phyloP scores from a whole-genome alignment of 495 filamentous ascomycete genomes.

The Gamarada debralockiae region DNA sequence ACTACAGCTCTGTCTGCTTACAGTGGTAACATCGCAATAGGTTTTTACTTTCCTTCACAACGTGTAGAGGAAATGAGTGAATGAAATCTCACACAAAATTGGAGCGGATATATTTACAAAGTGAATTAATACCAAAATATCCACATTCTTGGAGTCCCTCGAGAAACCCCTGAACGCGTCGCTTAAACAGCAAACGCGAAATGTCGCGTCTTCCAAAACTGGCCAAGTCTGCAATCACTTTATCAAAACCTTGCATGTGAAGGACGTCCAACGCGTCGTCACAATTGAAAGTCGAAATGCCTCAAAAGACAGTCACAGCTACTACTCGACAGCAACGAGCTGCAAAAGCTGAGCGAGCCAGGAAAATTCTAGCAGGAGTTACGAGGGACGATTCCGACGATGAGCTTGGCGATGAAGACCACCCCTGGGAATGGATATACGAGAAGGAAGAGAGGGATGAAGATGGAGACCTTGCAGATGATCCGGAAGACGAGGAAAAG shows the following conservation, averaged over 20 bases:
- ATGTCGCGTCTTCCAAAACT: not conserved
- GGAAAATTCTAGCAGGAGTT: conserved; percentile 57
- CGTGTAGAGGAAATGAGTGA: no score
- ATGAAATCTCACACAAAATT: no score
- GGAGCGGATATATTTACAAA: no score
- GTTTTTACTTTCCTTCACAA: no score
- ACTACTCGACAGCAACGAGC: conserved; percentile 12
- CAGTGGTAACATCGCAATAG: no score
- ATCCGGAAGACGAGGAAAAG: not conserved
- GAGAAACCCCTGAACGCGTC: no score
- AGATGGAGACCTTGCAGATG: conserved; percentile 1
- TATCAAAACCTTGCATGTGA: not conserved
- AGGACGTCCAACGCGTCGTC: not conserved
- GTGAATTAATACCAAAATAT: no score
- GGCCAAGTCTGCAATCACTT: not conserved
- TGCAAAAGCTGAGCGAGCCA: conserved; percentile 42
- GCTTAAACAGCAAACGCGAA: not conserved
- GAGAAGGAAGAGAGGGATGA: conserved; percentile 25
- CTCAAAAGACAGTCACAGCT: conserved; percentile 18
- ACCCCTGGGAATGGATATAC: conserved; percentile 94
- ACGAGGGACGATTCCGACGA: conserved; percentile 86
- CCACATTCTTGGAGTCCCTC: no score
- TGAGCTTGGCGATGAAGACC: conserved; percentile 64
- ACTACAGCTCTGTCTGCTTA: no score
- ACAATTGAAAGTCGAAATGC: conserved; percentile 22